Evolutionary conservation across 108 stramenopile species (phyloP).

Genomic region (Cyclotella baltica): DNA sequence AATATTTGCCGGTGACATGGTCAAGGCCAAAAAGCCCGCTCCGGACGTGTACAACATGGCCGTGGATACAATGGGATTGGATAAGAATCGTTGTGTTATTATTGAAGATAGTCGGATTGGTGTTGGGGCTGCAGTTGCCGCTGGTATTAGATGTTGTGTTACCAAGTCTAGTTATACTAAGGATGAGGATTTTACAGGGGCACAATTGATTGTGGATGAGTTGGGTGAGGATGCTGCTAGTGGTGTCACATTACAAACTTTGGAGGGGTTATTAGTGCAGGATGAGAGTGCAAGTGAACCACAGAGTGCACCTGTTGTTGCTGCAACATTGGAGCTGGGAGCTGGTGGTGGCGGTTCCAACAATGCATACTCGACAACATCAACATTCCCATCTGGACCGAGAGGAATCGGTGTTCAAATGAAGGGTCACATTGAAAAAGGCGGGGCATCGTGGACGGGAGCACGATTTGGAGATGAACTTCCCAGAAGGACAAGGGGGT

Average conservation of each 20-base stretch:
- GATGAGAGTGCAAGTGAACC: neutral
- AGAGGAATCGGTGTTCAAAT: conserved; percentile 3
- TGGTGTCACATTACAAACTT: conserved; percentile 71
- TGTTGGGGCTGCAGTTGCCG: conserved; percentile 88
- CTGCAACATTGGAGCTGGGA: neutral
- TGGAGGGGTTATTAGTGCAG: conserved; percentile 53
- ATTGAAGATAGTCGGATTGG: conserved; percentile 95
- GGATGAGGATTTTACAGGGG: conserved; percentile 89
- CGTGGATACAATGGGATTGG: conserved; percentile 84
- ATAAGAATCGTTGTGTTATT: conserved; percentile 85
- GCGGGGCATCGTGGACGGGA: conserved; percentile 5
- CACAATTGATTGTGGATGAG: conserved; percentile 84
- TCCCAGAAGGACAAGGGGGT: too few relatives aligned
- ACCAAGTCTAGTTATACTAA: conserved; percentile 90
- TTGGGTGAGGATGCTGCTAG: conserved; percentile 71
- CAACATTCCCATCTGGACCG: neutral
- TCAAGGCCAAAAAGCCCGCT: conserved; percentile 89
- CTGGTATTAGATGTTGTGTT: conserved; percentile 80
- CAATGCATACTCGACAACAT: too few relatives aligned
- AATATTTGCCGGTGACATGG: conserved; percentile 96
- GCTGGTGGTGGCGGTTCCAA: neutral
- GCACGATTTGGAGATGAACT: conserved; percentile 2
- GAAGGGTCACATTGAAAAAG: conserved; percentile 16
- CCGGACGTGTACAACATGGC: conserved; percentile 96
- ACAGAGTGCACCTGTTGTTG: neutral